These are phyloP conservation scores for Leptodermis oblonga DNA, from an alignment of 257 asterid genomes.

Conservation along the genomic window DNA sequence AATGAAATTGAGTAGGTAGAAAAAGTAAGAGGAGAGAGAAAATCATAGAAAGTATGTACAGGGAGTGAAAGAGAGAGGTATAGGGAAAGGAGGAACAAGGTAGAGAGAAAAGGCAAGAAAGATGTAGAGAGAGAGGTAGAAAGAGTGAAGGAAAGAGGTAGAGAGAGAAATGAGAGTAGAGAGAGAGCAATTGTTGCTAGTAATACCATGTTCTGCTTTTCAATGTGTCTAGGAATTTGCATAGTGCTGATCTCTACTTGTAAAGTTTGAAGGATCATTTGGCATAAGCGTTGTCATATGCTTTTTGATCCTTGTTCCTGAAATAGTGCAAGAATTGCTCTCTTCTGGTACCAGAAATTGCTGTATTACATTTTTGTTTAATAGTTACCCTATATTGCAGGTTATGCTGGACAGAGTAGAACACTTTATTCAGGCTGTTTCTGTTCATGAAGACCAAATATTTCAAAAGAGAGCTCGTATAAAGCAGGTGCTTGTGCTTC, in stretches of 20 bases:
- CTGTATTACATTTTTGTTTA: slow-evolving; percentile 1
- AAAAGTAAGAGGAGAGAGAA: too few species aligned
- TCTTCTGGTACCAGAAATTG: neutral
- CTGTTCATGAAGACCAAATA: slow-evolving; percentile 77
- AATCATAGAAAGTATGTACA: too few species aligned
- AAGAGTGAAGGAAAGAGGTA: too few species aligned
- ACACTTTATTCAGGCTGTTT: slow-evolving; percentile 83
- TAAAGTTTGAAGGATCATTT: neutral
- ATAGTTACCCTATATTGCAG: slow-evolving; percentile 30
- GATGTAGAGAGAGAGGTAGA: too few species aligned
- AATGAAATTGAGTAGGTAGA: too few species aligned
- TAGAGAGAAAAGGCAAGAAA: too few species aligned
- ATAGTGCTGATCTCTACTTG: too few species aligned
- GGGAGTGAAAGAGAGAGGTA: too few species aligned
- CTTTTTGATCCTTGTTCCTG: neutral
- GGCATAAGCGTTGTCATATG: neutral
- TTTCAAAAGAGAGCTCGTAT: slow-evolving; percentile 83
- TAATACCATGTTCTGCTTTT: too few species aligned
- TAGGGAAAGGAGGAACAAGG: too few species aligned
- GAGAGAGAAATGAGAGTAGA: too few species aligned
- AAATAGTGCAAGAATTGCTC: neutral
- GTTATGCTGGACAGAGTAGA: slow-evolving; percentile 83
- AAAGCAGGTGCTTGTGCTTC: slow-evolving; percentile 55
- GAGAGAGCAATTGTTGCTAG: too few species aligned
- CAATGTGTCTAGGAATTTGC: neutral